Base-by-base conservation (phyloP, 257 asterid species). In the Jasminum sambac region DNA sequence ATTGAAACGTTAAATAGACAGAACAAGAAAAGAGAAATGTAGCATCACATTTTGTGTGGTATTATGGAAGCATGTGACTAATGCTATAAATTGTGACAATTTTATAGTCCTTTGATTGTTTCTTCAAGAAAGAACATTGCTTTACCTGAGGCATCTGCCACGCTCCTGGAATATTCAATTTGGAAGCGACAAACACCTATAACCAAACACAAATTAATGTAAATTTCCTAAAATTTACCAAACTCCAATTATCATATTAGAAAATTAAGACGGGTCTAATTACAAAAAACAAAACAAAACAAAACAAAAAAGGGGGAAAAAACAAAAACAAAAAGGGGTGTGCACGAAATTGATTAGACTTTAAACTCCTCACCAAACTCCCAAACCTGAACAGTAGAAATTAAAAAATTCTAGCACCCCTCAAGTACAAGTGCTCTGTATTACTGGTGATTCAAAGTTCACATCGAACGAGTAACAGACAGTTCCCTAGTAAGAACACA, bases 141-240 rank as follows among this genome's bases (percentile, higher is more conserved):
- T 59, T 78, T 79, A 90, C 98, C 98, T 94, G 98, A 71, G 98
- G 97, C 98, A 94, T 94, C 85, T 94, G 98, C 98, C 98, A 94
- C 52, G 98, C 98, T 82, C 98, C 98, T 24, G 98, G 98, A 75
- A 94, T 96, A 78, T 94, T 94, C 84, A 94, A 69, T 84, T 88
- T 84, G 65, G 98, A 94, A 42, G 98, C 98, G 74, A 94, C 97
- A 78, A 94, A 94, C 69, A 94, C 95, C 98, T 93, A 93, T 40
- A 81, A 77, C 46, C 23, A 59, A 76, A 70, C 67, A 75, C 7
- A 61, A 44, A 57, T 39, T 61, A 72, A 52, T 19, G 4, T 13
- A 21, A 46, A n/a, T 52, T 52, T 55, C 25, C 14, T 55, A 3
- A 10, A 24, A 55, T 52, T 26, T 26, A 55, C 30, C 26, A 21